Conservation (phyloP, 2,329 filamentous ascomycete species). For the Xylariaceae sp. region DNA sequence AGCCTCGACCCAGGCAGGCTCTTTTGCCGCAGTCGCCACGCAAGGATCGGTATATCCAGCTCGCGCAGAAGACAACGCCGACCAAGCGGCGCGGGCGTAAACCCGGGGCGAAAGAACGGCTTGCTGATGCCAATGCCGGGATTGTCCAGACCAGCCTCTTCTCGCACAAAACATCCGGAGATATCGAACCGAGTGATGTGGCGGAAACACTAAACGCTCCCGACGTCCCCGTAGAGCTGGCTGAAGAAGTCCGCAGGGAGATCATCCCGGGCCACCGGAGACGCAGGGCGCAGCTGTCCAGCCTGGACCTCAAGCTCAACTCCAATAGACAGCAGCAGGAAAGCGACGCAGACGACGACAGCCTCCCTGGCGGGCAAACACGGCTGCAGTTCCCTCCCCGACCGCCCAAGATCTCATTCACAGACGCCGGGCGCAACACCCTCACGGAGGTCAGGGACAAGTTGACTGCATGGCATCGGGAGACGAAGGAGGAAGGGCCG, state of each 20-base stretch:
- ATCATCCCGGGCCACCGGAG: slow-evolving; percentile 69
- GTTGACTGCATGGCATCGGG: slow-evolving; percentile 68
- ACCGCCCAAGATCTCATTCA: slow-evolving; percentile 44
- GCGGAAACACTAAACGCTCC: slow-evolving; percentile 58
- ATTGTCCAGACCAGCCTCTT: slow-evolving; percentile 72
- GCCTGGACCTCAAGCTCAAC: slow-evolving; percentile 39
- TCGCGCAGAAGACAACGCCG: slow-evolving; percentile 52
- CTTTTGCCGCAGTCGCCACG: slow-evolving; percentile 47
- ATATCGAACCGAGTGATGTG: slow-evolving; percentile 28
- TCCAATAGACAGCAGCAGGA: slow-evolving; percentile 14
- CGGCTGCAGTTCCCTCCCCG: slow-evolving; percentile 42
- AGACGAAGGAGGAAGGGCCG: slow-evolving; percentile 69
- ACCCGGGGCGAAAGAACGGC: slow-evolving; percentile 44
- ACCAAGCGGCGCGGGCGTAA: slow-evolving; percentile 57
- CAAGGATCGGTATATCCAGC: slow-evolving; percentile 48
- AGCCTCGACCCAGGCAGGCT: slow-evolving; percentile 31
- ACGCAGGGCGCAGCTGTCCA: slow-evolving; percentile 52
- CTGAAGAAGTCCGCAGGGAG: slow-evolving; percentile 72
- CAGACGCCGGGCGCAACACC: slow-evolving; percentile 37
- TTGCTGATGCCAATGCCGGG: slow-evolving; percentile 49
- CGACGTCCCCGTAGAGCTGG: slow-evolving; percentile 75
- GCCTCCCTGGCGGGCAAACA: slow-evolving; percentile 33
- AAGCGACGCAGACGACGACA: slow-evolving; percentile 10
- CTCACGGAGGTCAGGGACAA: slow-evolving; percentile 64
- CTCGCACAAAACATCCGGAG: slow-evolving; percentile 31